Percentiles rank a stretch among this genome's conserved stretches.
These are phyloP conservation scores for Pulicaria dysenterica DNA, from an alignment of 129 eudicot species.

Conservation along the genomic window DNA sequence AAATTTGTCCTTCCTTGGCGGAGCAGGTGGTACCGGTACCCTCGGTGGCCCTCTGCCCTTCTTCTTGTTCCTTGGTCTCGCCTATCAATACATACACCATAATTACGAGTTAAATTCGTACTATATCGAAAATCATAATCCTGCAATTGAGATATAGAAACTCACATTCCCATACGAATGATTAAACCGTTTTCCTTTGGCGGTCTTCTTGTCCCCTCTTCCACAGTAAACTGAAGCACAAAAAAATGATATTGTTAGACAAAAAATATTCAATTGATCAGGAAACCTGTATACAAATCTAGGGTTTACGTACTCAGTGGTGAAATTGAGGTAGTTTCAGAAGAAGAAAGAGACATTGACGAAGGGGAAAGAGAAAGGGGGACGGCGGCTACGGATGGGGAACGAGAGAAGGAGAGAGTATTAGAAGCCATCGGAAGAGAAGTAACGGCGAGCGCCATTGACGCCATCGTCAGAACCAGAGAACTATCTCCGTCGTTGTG, in stretches of 20 bases:
- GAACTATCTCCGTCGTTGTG: not conserved
- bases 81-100: conserved; percentile 40
- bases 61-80: conserved; percentile 84
- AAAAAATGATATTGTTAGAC: conserved; percentile 21
- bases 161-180: conserved; percentile 95
- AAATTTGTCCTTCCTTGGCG: conserved; percentile 69
- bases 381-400: conserved; percentile 33
- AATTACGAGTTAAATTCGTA: not conserved
- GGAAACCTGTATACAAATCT: not conserved
- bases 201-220: conserved; percentile 93
- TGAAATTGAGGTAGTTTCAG: conserved; percentile 32
- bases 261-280: not conserved
- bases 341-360: conserved; percentile 23
- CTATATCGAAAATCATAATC: not conserved
- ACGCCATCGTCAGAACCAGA: conserved; percentile 35
- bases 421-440: conserved; percentile 28
- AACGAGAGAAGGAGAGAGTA: conserved; percentile 40
- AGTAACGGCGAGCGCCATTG: conserved; percentile 38
- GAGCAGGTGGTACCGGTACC: conserved; percentile 71
- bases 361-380: conserved; percentile 42
- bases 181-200: conserved; percentile 84
- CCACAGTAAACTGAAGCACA: conserved; percentile 68
- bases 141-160: conserved; percentile 3
- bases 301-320: conserved; percentile 39
- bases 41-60: conserved; percentile 97